Conservation (phyloP, 768 basidiomycete genomes). For the Auricularia sp. region DNA sequence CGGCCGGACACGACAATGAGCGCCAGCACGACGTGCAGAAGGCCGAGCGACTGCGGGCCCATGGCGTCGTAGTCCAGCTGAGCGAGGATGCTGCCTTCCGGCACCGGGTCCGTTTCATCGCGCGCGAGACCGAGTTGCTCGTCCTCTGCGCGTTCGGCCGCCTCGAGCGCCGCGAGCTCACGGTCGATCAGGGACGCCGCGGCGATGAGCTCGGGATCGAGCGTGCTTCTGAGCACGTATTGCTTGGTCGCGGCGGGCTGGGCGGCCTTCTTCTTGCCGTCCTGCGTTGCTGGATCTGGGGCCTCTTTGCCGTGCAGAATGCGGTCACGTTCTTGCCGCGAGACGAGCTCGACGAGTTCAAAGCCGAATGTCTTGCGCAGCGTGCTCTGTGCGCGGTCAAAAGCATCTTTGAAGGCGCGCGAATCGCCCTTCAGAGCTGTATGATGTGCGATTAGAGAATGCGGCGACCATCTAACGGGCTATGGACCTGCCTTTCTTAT, state of each 20-base stretch:
- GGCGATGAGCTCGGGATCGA: slow-evolving; percentile 54
- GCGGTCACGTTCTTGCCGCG: slow-evolving; percentile 42
- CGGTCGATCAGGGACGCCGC: slow-evolving; percentile 43
- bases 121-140: slow-evolving; percentile 37
- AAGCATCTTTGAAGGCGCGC: slow-evolving; percentile 55
- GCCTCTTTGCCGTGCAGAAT: slow-evolving; percentile 12
- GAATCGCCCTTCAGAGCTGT: slow-evolving; percentile 39
- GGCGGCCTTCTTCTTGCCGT: slow-evolving; percentile 24
- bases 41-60: slow-evolving; percentile 41
- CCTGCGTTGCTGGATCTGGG: slow-evolving; percentile 19
- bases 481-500: slow-evolving; percentile 55
- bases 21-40: slow-evolving; percentile 73
- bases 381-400: slow-evolving; percentile 51
- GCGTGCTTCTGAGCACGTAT: slow-evolving; percentile 71
- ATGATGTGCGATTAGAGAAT: not conserved
- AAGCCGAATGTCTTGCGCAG: slow-evolving; percentile 64
- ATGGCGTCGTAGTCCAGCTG: slow-evolving; percentile 64
- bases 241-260: slow-evolving; percentile 50
- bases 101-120: slow-evolving; percentile 28
- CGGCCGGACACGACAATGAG: slow-evolving; percentile 77
- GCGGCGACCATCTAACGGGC: not conserved
- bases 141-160: slow-evolving; percentile 38
- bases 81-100: slow-evolving; percentile 60
- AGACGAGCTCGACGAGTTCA: slow-evolving; percentile 72
- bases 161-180: slow-evolving; percentile 18